Percentiles rank a stretch among this genome's conserved stretches.
These are phyloP conservation scores for Kregervanrija pseudodelftensis DNA, from an alignment of 805 yeast species.

Conservation along the genomic window DNA sequence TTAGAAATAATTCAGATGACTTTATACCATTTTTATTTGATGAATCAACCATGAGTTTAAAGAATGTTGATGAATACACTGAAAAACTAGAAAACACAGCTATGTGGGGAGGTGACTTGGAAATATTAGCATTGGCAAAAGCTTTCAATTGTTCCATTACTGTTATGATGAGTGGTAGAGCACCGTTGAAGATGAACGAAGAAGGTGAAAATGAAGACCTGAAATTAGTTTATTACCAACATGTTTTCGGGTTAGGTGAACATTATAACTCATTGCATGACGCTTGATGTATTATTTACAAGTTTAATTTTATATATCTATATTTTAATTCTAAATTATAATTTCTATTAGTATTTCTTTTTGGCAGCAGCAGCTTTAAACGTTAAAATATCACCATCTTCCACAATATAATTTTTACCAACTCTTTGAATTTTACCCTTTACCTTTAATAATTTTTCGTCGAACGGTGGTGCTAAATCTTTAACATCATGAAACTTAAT, in stretches of 20 bases:
- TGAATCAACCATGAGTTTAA: slow-evolving; percentile 58
- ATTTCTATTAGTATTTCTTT: slow-evolving; percentile 10
- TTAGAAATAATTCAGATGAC: slow-evolving; percentile 56
- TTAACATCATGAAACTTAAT: slow-evolving; percentile 77
- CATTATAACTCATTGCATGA: slow-evolving; percentile 75
- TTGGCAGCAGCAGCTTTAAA: slow-evolving; percentile 76
- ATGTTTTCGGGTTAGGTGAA: slow-evolving; percentile 85
- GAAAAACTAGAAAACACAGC: slow-evolving; percentile 65
- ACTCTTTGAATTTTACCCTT: slow-evolving; percentile 85
- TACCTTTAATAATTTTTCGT: slow-evolving; percentile 75
- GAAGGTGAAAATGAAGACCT: slow-evolving; percentile 47
- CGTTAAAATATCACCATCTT: slow-evolving; percentile 88
- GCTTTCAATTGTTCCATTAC: slow-evolving; percentile 69
- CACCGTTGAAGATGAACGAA: slow-evolving; percentile 58
- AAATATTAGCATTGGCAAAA: slow-evolving; percentile 72
- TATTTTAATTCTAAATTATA: neutral
- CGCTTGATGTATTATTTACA: slow-evolving; percentile 1
- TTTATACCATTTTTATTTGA: slow-evolving; percentile 80
- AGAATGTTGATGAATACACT: slow-evolving; percentile 63
- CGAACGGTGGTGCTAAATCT: slow-evolving; percentile 51
- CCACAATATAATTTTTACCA: slow-evolving; percentile 93
- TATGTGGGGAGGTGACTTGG: slow-evolving; percentile 96
- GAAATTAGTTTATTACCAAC: slow-evolving; percentile 74
- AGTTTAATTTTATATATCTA: neutral
- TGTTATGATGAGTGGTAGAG: slow-evolving; percentile 71